A percentile compares a stretch with the other conserved stretches of the same genome.
These are phyloP conservation scores for Tylopilus plumbeoviolaceoides DNA, from an alignment of 768 basidiomycete species.

Conservation along the genomic window DNA sequence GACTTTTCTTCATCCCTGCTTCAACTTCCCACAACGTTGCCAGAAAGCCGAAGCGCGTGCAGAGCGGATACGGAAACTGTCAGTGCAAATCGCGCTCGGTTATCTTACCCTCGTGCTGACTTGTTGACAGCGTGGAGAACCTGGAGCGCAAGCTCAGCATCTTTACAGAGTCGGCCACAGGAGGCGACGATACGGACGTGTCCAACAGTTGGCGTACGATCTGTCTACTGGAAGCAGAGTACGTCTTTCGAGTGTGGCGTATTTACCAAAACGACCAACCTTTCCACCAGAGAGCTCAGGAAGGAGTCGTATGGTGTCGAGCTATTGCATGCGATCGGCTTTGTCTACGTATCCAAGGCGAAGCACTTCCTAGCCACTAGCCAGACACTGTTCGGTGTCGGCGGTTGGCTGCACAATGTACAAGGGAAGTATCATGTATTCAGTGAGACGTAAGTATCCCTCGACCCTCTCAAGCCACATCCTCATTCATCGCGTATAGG, in stretches of 20 bases:
- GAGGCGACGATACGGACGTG: slow-evolving; percentile 66
- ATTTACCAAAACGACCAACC: slow-evolving; percentile 1
- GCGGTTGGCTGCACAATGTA: slow-evolving; percentile 90
- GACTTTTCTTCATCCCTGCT: slow-evolving; percentile 1
- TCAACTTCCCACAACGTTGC: slow-evolving; percentile 10
- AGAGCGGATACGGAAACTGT: slow-evolving; percentile 69
- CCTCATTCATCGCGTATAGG: slow-evolving; percentile 33
- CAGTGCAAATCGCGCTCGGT: background rate
- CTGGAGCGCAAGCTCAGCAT: slow-evolving; percentile 81
- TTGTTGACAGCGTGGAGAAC: slow-evolving; percentile 48
- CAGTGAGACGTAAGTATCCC: slow-evolving; percentile 76
- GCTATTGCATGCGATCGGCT: slow-evolving; percentile 80
- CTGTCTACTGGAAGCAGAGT: slow-evolving; percentile 81
- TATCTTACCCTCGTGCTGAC: slow-evolving; percentile 1
- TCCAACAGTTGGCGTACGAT: slow-evolving; percentile 71
- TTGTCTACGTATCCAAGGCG: slow-evolving; percentile 78
- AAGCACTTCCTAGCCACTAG: slow-evolving; percentile 79
- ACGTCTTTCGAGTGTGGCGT: slow-evolving; percentile 28
- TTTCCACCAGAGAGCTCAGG: slow-evolving; percentile 61
- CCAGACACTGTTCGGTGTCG: slow-evolving; percentile 70
- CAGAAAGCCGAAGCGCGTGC: slow-evolving; percentile 80
- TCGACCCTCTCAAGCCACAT: background rate
- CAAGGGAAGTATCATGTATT: slow-evolving; percentile 92
- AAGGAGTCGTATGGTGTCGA: slow-evolving; percentile 86
- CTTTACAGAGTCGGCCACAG: slow-evolving; percentile 79